Percentiles rank a stretch among this genome's conserved stretches.
Conservation (phyloP, 169 alveolate species). For the Cryptosporidium xiaoi region DNA sequence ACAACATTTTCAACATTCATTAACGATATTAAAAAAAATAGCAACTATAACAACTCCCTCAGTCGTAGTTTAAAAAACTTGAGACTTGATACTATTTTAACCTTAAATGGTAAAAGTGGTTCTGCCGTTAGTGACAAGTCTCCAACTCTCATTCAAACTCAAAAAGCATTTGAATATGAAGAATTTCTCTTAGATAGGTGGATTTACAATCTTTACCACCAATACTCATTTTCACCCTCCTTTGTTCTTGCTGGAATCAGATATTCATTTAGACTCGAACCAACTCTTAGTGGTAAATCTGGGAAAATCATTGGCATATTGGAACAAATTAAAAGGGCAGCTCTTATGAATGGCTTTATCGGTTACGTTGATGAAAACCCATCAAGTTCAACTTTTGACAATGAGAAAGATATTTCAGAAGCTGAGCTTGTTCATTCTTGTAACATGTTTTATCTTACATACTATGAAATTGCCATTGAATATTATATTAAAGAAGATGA, state of each 20-base stretch:
- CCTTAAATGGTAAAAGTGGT: constrained; percentile 21
- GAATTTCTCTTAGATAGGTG: constrained; percentile 59
- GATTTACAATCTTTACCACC: constrained; percentile 48
- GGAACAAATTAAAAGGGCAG: neutral
- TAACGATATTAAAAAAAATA: neutral
- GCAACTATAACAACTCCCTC: neutral
- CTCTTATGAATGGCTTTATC: constrained; percentile 1
- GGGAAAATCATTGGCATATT: neutral
- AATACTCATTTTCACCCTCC: constrained; percentile 12
- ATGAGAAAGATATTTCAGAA: constrained; percentile 36
- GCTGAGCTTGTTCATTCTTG: constrained; percentile 1
- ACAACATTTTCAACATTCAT: neutral
- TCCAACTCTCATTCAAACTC: constrained; percentile 6
- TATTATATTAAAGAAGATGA: neutral
- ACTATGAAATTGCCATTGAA: constrained; percentile 33
- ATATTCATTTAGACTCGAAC: constrained; percentile 49
- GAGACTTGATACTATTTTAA: constrained; percentile 27
- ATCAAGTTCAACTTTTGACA: neutral
- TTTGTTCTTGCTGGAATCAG: constrained; percentile 46
- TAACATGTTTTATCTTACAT: constrained; percentile 17
- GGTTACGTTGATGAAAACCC: neutral
- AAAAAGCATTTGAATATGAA: constrained; percentile 37
- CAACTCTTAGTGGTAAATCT: constrained; percentile 39
- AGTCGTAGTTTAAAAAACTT: constrained; percentile 5
- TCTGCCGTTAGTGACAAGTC: constrained; percentile 13